Percentiles rank a stretch among this genome's conserved stretches.
Evolutionary conservation across 2,329 filamentous ascomycete species (phyloP).

Genomic region (Neoscytalidium dimidiatum): DNA sequence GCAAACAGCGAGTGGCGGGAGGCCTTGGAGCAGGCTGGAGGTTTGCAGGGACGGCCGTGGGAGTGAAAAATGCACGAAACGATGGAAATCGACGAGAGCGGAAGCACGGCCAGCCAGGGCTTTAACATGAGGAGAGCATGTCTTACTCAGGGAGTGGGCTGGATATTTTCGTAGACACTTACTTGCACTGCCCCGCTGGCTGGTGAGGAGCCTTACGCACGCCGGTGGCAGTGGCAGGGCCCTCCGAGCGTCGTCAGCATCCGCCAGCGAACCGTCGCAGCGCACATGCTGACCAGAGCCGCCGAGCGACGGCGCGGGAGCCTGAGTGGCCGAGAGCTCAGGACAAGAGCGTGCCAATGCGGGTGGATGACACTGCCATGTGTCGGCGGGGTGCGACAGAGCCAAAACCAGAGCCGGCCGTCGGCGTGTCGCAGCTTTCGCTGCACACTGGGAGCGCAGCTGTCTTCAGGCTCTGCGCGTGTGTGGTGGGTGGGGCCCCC

Average conservation of each 20-base stretch:
- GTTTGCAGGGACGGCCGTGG: no score
- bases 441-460: no score
- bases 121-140: neutral
- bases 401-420: neutral
- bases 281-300: neutral
- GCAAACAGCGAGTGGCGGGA: constrained; percentile 4
- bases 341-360: neutral
- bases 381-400: neutral
- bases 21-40: neutral
- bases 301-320: neutral
- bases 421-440: neutral
- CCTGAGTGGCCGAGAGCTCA: neutral
- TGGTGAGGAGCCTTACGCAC: constrained; percentile 3
- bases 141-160: constrained; percentile 4
- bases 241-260: constrained; percentile 6
- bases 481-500: no score
- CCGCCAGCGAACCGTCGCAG: no score
- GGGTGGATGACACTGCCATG: neutral
- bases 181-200: constrained; percentile 10
- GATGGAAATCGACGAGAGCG: no score
- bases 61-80: neutral
- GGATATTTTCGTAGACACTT: constrained; percentile 8
- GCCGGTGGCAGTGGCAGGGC: neutral
- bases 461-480: no score
- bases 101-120: neutral